These are phyloP conservation scores for Phlebiopsis flavidoalba DNA, from an alignment of 768 basidiomycete species.

Conservation along the genomic window DNA sequence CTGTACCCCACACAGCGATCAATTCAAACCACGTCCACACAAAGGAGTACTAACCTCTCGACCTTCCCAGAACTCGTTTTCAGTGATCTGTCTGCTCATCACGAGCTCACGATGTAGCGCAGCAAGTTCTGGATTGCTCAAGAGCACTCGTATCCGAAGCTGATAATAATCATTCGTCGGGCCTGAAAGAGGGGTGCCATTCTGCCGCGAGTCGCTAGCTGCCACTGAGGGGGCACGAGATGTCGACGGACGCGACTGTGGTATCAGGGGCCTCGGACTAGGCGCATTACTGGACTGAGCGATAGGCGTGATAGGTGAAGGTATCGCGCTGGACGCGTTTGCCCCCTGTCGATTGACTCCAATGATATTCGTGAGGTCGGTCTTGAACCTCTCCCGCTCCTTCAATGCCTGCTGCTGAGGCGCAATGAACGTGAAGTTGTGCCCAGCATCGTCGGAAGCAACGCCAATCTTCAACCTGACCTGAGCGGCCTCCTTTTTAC, in stretches of 20 bases:
- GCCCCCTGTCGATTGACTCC: slow-evolving; percentile 53
- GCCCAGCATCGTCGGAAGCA: slow-evolving; percentile 62
- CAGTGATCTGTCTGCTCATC: slow-evolving; percentile 76
- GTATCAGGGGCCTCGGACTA: slow-evolving; percentile 22
- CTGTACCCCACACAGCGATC: slow-evolving; percentile 33
- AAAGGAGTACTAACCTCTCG: slow-evolving; percentile 60
- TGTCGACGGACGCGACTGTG: slow-evolving; percentile 40
- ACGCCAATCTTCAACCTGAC: slow-evolving; percentile 74
- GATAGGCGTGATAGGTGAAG: slow-evolving; percentile 20
- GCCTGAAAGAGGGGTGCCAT: slow-evolving; percentile 55
- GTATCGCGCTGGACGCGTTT: slow-evolving; percentile 9
- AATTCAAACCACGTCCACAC: slow-evolving; percentile 14
- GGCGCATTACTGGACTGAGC: slow-evolving; percentile 19
- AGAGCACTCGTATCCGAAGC: slow-evolving; percentile 72
- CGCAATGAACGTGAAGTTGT: slow-evolving; percentile 79
- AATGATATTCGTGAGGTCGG: slow-evolving; percentile 72
- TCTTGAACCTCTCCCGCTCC: slow-evolving; percentile 83
- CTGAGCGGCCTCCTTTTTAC: slow-evolving; percentile 77
- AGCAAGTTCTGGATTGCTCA: slow-evolving; percentile 74
- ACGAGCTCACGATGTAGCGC: slow-evolving; percentile 87
- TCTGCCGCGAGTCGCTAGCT: slow-evolving; percentile 40
- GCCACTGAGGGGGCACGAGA: slow-evolving; percentile 60
- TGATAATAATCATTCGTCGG: slow-evolving; percentile 69
- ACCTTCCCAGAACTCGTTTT: slow-evolving; percentile 97
- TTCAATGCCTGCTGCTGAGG: slow-evolving; percentile 55